These are phyloP conservation scores for Halocafeteria seosinensis DNA, from an alignment of 108 stramenopile genomes.

Conservation along the genomic window DNA sequence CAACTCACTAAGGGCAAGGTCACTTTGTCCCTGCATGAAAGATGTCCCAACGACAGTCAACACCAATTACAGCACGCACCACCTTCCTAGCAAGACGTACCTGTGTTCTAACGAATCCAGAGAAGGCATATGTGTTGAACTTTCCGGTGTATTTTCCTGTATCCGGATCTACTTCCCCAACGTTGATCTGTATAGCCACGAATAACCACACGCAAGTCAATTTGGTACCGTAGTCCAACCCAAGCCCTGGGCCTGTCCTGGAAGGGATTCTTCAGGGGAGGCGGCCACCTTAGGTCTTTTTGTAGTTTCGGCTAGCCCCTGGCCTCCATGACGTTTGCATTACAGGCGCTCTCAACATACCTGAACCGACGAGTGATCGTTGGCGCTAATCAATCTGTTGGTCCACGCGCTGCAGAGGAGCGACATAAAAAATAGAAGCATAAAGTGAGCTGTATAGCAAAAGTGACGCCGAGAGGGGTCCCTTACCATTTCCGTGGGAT, in stretches of 20 bases:
- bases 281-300: too few species aligned
- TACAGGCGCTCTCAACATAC: conserved; percentile 1
- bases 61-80: background rate
- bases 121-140: conserved; percentile 52
- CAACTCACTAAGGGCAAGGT: conserved; percentile 63
- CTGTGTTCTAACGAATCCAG: conserved; percentile 77
- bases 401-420: conserved; percentile 56
- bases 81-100: background rate
- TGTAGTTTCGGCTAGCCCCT: too few species aligned
- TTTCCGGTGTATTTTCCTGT: conserved; percentile 71
- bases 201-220: too few species aligned
- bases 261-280: too few species aligned
- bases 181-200: conserved; percentile 65
- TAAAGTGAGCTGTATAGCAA: background rate
- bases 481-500: conserved; percentile 77
- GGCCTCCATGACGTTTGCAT: too few species aligned
- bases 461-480: background rate
- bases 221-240: too few species aligned
- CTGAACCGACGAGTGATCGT: conserved; percentile 72
- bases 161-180: conserved; percentile 77
- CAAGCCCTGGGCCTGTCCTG: too few species aligned
- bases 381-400: conserved; percentile 68
- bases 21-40: conserved; percentile 42
- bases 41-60: background rate
- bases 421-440: background rate